phyloP scores from a whole-genome alignment of 208 protist genomes.

The Borovskyia barvae region DNA sequence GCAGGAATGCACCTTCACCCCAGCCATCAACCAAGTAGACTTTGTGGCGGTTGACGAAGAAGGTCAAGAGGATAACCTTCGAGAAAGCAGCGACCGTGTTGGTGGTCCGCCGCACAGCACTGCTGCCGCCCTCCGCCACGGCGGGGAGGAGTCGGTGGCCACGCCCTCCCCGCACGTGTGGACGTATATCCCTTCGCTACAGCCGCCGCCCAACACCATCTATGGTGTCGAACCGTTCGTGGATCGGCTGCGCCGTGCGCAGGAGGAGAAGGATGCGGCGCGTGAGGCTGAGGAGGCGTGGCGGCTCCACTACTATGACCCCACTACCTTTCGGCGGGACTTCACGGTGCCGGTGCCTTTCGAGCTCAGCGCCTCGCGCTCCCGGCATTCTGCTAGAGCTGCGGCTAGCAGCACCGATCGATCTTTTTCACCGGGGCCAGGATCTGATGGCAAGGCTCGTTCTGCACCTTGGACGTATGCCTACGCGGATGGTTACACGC shows the following conservation, averaged over 20 bases:
- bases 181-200: constrained; percentile 13
- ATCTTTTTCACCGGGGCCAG: too few relatives aligned
- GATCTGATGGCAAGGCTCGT: too few relatives aligned
- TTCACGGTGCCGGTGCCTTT: constrained; percentile 47
- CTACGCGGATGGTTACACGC: too few relatives aligned
- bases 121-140: too few relatives aligned
- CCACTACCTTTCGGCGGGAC: constrained; percentile 30
- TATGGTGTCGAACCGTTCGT: constrained; percentile 45
- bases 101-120: too few relatives aligned
- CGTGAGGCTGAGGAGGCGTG: constrained; percentile 39
- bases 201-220: constrained; percentile 15
- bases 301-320: constrained; percentile 29
- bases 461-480: too few relatives aligned
- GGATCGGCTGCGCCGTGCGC: constrained; percentile 34
- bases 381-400: not conserved
- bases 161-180: not conserved
- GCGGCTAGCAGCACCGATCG: too few relatives aligned
- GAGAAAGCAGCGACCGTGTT: too few relatives aligned
- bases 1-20: constrained; percentile 51
- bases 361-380: constrained; percentile 20
- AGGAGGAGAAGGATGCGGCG: constrained; percentile 21
- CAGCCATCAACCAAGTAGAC: constrained; percentile 16
- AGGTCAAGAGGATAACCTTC: too few relatives aligned
- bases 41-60: not conserved
- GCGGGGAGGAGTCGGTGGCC: too few relatives aligned